Conservation (phyloP, 129 eudicot species). For the Artemisia annua region DNA sequence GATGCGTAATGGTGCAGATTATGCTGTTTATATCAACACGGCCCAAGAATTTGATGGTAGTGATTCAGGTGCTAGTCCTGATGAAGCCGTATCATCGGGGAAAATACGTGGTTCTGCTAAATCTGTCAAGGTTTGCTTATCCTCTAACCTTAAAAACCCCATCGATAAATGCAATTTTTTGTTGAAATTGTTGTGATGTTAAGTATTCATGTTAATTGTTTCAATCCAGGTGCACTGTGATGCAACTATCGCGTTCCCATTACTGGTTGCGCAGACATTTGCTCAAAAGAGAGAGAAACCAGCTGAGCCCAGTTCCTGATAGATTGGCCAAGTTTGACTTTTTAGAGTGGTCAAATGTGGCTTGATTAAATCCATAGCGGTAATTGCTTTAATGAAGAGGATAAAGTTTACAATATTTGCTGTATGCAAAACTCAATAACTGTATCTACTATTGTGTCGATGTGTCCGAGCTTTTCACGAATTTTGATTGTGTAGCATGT, state of each 20-base stretch:
- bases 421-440: neutral
- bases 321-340: neutral
- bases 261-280: constrained; percentile 93
- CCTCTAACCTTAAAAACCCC: too few species aligned
- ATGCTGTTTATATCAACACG: constrained; percentile 77
- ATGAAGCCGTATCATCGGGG: constrained; percentile 99
- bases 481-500: neutral
- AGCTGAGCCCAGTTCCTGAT: constrained; percentile 15
- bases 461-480: neutral
- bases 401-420: neutral
- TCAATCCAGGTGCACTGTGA: constrained; percentile 82
- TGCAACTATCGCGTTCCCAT: constrained; percentile 92
- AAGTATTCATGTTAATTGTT: neutral
- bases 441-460: neutral
- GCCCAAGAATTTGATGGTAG: constrained; percentile 98
- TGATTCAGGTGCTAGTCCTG: constrained; percentile 97
- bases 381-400: neutral
- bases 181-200: too few species aligned
- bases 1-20: constrained; percentile 99
- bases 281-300: constrained; percentile 50
- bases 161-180: too few species aligned
- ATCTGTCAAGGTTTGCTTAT: constrained; percentile 68
- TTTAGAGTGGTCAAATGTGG: neutral
- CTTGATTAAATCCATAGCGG: neutral
- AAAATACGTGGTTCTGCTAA: constrained; percentile 83